Conservation (phyloP, 2,329 filamentous ascomycete genomes). For the Aspergillus nomiae region DNA sequence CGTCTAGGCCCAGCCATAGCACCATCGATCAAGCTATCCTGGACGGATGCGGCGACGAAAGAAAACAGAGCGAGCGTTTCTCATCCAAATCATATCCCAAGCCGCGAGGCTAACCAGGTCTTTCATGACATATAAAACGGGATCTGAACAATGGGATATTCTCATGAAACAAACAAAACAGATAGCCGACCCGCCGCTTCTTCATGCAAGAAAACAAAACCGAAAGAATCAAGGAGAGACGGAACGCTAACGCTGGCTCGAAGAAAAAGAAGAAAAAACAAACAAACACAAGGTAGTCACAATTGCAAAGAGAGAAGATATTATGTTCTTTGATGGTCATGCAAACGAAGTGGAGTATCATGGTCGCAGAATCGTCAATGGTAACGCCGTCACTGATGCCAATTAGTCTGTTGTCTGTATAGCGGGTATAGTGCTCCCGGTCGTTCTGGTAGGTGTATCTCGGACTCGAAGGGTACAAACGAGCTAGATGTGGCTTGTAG, state of each 20-base stretch:
- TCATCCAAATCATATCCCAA: constrained; percentile 48
- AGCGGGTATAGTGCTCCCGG: constrained; percentile 39
- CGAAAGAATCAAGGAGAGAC: constrained; percentile 25
- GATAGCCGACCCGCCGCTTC: constrained; percentile 51
- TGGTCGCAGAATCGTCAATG: constrained; percentile 49
- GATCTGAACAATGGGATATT: constrained; percentile 39
- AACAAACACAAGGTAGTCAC: constrained; percentile 1
- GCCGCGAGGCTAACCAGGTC: constrained; percentile 53
- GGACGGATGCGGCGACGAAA: constrained; percentile 32
- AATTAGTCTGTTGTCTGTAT: constrained; percentile 45
- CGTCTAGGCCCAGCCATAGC: constrained; percentile 22
- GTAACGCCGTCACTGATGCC: constrained; percentile 59
- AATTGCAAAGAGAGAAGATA: constrained; percentile 29
- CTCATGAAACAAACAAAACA: constrained; percentile 41
- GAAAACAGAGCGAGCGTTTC: constrained; percentile 37
- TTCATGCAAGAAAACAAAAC: constrained; percentile 41
- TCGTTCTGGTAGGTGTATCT: constrained; percentile 40
- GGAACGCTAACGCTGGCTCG: constrained; percentile 55
- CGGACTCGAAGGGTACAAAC: constrained; percentile 41
- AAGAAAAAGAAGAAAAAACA: constrained; percentile 6
- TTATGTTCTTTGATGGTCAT: constrained; percentile 40
- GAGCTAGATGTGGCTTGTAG: constrained; percentile 16
- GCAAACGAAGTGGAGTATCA: constrained; percentile 44
- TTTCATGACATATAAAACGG: constrained; percentile 49
- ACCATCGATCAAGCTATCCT: constrained; percentile 6